These are phyloP conservation scores for Quercus suber DNA, from an alignment of 306 rosid genomes.

Conservation along the genomic window DNA sequence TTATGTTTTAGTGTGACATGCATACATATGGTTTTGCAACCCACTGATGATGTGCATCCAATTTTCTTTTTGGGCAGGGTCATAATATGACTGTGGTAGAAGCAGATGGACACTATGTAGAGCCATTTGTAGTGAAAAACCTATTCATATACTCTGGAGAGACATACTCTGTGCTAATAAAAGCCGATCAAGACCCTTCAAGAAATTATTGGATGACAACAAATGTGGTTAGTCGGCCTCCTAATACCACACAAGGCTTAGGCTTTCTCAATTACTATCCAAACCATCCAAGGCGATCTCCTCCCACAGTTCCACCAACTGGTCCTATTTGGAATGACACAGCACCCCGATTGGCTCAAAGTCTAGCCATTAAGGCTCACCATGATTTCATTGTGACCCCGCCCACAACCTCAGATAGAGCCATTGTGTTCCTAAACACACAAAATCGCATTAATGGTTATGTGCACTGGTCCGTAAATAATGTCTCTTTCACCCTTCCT, in stretches of 20 bases:
- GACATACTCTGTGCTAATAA: constrained; percentile 79
- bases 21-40: background rate
- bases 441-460: constrained; percentile 40
- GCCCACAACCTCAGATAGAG: constrained; percentile 60
- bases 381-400: constrained; percentile 42
- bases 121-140: constrained; percentile 71
- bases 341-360: constrained; percentile 44
- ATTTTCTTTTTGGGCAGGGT: constrained; percentile 37
- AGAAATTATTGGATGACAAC: constrained; percentile 82
- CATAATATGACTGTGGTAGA: constrained; percentile 90
- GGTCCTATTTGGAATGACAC: constrained; percentile 67
- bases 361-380: constrained; percentile 62
- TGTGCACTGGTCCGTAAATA: constrained; percentile 64
- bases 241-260: constrained; percentile 67
- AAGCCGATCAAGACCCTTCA: constrained; percentile 65
- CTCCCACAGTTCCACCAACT: constrained; percentile 53
- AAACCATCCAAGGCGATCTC: constrained; percentile 59
- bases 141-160: constrained; percentile 83
- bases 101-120: constrained; percentile 89
- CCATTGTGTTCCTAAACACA: constrained; percentile 74
- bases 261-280: constrained; percentile 78
- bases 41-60: background rate
- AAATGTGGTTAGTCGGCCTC: constrained; percentile 50
- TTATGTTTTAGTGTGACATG: background rate
- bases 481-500: constrained; percentile 66